Evolutionary conservation across 768 basidiomycete genomes (phyloP), one percentile per base, ranked within the genome.

Genomic region (Astraeus odoratus): DNA sequence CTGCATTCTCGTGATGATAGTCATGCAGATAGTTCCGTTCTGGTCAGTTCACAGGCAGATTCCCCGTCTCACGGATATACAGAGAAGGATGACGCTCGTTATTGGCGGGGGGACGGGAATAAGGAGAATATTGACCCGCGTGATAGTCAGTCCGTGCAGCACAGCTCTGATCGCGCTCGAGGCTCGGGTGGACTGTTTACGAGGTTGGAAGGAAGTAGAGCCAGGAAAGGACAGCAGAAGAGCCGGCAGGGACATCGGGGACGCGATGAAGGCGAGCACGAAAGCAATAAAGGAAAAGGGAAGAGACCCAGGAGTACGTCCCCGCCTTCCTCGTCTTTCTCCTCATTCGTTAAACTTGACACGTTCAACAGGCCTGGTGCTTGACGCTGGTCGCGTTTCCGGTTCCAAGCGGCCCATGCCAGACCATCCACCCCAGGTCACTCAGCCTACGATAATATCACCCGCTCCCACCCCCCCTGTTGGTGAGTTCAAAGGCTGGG

Each of bases 401-500:
- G n/a, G n/a, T n/a, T n/a, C n/a, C n/a, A 31, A 31, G 10, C 30
- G 30, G 10, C 30, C 30, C n/a, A 59, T 45, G 4, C 60, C 70
- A 19, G 65, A 69, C 22, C 67, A 72, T 58, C 77, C 2, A 70
- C 70, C 0, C 61, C 78, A 8, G 68, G 69, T 8, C 79, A 82
- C 8, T 78, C 80, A 8, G 68, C 39, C 51, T 67, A 61, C 58
- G 48, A n/a, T n/a, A n/a, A n/a, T n/a, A n/a, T 60, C 48, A 19
- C 67, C 62, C 39, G 61, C 79, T 34, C 68, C 77, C 6, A 80
- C 85, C 13, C 85, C 85, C n/a, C 81, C 79, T 8, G 83, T 86
- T 12, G 83, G 83, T 46, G 87, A 89, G 62, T 81, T 89, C 65
- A 86, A 85, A 59, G 86, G 85, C 26, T 96, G 94, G 94, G 94